These are phyloP conservation scores for Salix viminalis DNA, from an alignment of 345 rosid species.

Conservation along the genomic window DNA sequence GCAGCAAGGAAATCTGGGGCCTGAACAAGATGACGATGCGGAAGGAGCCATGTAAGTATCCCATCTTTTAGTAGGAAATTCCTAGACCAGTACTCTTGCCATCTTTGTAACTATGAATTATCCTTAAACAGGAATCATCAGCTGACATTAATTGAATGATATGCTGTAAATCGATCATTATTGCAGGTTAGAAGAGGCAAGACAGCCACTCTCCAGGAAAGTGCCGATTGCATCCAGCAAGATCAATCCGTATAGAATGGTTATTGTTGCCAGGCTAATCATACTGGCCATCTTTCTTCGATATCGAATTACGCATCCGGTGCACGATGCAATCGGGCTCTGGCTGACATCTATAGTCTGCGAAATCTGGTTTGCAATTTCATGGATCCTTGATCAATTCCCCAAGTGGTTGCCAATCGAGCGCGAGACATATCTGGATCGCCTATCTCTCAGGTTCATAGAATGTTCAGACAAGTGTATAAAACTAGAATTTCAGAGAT, in stretches of 20 bases:
- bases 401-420: slow-evolving; percentile 94
- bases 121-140: not conserved
- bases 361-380: slow-evolving; percentile 93
- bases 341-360: slow-evolving; percentile 90
- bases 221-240: slow-evolving; percentile 93
- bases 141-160: not conserved
- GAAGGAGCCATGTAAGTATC: slow-evolving; percentile 63
- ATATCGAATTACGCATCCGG: slow-evolving; percentile 81
- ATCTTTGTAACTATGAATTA: not conserved
- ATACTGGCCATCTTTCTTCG: slow-evolving; percentile 76
- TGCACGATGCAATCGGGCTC: slow-evolving; percentile 78
- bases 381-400: slow-evolving; percentile 98
- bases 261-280: slow-evolving; percentile 81
- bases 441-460: slow-evolving; percentile 64
- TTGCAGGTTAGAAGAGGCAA: slow-evolving; percentile 79
- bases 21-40: slow-evolving; percentile 71
- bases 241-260: slow-evolving; percentile 89
- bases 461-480: not conserved
- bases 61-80: not conserved
- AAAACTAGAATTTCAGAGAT: not conserved
- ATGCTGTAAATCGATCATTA: slow-evolving; percentile 4
- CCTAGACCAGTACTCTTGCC: not conserved
- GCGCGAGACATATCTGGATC: slow-evolving; percentile 90
- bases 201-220: slow-evolving; percentile 92
- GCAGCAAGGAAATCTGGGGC: slow-evolving; percentile 82